Conservation (phyloP, 2,329 filamentous ascomycete species). For the Aspergillus sp. region DNA sequence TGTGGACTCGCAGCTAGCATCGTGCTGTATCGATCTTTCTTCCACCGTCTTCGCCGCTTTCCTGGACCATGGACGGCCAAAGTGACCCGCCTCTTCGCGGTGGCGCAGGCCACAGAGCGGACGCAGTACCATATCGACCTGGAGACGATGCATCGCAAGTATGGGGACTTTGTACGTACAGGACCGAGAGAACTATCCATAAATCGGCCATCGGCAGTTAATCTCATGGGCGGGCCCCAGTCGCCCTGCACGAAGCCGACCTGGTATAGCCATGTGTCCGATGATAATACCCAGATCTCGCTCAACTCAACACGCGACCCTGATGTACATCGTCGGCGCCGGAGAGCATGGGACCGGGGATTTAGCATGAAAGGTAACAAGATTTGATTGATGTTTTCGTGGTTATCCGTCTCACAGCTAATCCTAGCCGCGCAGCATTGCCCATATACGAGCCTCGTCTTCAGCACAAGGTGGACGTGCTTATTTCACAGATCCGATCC, state of each 20-base stretch:
- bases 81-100: conserved; percentile 28
- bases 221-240: conserved; percentile 9
- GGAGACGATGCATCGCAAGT: conserved; percentile 29
- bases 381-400: too few species aligned
- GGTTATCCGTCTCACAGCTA: background rate
- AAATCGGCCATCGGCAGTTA: conserved; percentile 16
- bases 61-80: conserved; percentile 16
- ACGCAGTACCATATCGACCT: conserved; percentile 32
- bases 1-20: conserved; percentile 1
- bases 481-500: background rate
- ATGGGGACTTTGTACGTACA: conserved; percentile 34
- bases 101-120: conserved; percentile 22
- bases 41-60: conserved; percentile 19
- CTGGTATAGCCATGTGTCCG: conserved; percentile 19
- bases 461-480: conserved; percentile 2
- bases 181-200: conserved; percentile 22
- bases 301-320: conserved; percentile 13
- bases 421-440: background rate
- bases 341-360: conserved; percentile 12
- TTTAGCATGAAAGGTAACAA: conserved; percentile 13
- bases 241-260: conserved; percentile 14
- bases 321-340: conserved; percentile 11
- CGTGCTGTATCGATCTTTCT: conserved; percentile 16
- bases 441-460: background rate
- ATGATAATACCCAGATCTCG: conserved; percentile 10